Base-by-base conservation (phyloP, 768 basidiomycete genomes). In the Megacollybia marginata region DNA sequence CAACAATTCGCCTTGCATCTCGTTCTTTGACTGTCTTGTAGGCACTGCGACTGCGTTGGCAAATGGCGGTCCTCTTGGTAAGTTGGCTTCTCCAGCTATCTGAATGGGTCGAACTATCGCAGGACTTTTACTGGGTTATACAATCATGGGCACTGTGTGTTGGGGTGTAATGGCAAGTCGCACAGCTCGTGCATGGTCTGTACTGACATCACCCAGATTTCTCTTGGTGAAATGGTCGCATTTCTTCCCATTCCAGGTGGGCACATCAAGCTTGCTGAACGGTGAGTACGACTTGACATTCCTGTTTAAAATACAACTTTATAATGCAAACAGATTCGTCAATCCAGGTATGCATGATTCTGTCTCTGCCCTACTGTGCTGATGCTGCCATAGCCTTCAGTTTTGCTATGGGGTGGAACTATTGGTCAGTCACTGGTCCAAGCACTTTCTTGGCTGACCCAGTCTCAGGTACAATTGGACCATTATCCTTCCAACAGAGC, bases 191-290 rank as follows among this genome's bases (percentile, higher is more conserved):
- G 6, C 23, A 28, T 50, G 23, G 12, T 46, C 16, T 10, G 18
- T 31, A 16, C 18, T 33, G 11, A 7, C 16, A 19, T n/a, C 2
- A 28, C 4, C 15, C 13, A 47, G 42, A 50, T 54, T 44, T 50
- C 58, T n/a, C 56, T 69, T 2, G 80, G 83, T 7, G 83, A 85
- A 67, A 85, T 87, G 88, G 59, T 91, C 42, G 79, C 88, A 0
- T 92, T 74, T 63, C 73, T 92, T 5, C 89, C 89, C 0, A 73
- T 92, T 46, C 74, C 86, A 20, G 89, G 89, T 50, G 89, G 78
- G 2, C 88, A 90, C 56, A 89, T 91, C 64, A 87, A 73, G 52
- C 67, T 92, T 13, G 83, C 89, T 0, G 88, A 85, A 61, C 85
- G 89, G 32, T 92, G 92, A 57, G 83, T 92, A 23, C 15, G n/a